Evolutionary conservation across 805 yeast species (phyloP).

Genomic region (Diddensiella transvaalensis): DNA sequence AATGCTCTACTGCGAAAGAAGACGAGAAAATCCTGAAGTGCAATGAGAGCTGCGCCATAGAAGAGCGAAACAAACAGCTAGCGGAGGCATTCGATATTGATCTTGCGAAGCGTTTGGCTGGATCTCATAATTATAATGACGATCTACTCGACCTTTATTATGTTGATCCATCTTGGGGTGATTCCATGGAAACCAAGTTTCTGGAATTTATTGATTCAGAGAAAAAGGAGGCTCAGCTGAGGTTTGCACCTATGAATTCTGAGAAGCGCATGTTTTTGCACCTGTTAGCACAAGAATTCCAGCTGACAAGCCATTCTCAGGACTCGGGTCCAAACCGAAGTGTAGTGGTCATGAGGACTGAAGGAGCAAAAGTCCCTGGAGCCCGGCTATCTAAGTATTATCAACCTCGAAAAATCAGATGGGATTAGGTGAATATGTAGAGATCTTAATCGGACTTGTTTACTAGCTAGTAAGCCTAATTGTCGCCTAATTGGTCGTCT

Average conservation of each 20-base stretch:
- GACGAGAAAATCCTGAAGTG: conserved; percentile 47
- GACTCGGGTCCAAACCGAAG: conserved; percentile 78
- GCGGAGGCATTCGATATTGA: conserved; percentile 58
- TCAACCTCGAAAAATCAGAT: background rate
- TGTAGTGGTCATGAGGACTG: conserved; percentile 52
- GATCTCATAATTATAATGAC: conserved; percentile 43
- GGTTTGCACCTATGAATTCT: conserved; percentile 70
- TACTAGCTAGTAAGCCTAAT: too few species aligned
- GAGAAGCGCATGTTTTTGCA: conserved; percentile 71
- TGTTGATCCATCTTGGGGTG: conserved; percentile 67
- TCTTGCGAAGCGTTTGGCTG: conserved; percentile 21
- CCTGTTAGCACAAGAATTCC: conserved; percentile 56
- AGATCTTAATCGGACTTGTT: background rate
- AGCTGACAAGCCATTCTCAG: conserved; percentile 65
- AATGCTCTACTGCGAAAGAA: conserved; percentile 49
- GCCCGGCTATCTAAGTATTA: conserved; percentile 14
- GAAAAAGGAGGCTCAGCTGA: conserved; percentile 40
- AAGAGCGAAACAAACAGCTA: conserved; percentile 57
- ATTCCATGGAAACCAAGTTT: conserved; percentile 53
- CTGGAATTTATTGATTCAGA: conserved; percentile 42
- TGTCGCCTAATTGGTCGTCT: too few species aligned
- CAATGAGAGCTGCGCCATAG: conserved; percentile 63
- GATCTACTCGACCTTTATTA: conserved; percentile 45
- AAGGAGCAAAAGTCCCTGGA: conserved; percentile 39
- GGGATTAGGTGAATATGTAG: background rate